These are phyloP conservation scores for Sapria himalayana DNA, from an alignment of 345 rosid genomes.

Conservation along the genomic window DNA sequence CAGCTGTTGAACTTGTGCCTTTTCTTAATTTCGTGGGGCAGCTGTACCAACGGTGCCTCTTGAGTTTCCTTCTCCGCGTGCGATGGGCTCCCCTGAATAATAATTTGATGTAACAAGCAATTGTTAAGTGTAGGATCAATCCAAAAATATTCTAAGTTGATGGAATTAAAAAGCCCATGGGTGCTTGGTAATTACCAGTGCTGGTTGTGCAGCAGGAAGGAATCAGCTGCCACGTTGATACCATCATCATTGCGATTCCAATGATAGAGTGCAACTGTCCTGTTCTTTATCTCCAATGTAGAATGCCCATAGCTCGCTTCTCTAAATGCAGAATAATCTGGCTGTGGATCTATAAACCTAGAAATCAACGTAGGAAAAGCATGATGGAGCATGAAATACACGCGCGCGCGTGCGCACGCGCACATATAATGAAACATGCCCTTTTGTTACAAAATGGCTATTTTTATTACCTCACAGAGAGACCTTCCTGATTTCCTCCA, in stretches of 20 bases:
- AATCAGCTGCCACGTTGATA: constrained; percentile 46
- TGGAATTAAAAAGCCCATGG: too few relatives aligned
- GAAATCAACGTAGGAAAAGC: constrained; percentile 8
- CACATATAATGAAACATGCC: background rate
- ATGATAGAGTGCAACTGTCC: constrained; percentile 73
- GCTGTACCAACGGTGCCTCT: too few relatives aligned
- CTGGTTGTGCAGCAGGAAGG: constrained; percentile 42
- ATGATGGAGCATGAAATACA: too few relatives aligned
- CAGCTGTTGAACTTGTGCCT: too few relatives aligned
- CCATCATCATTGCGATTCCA: constrained; percentile 94
- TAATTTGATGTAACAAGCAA: too few relatives aligned
- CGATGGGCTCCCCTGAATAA: too few relatives aligned
- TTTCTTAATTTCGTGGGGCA: too few relatives aligned
- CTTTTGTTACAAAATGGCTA: background rate
- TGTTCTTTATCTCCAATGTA: constrained; percentile 58
- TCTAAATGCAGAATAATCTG: constrained; percentile 79
- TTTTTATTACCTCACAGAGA: constrained; percentile 42
- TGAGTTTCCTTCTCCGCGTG: too few relatives aligned
- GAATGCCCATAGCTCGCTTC: constrained; percentile 96
- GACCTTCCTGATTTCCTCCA: constrained; percentile 92
- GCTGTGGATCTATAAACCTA: constrained; percentile 77
- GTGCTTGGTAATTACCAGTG: constrained; percentile 32
- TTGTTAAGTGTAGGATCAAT: too few relatives aligned
- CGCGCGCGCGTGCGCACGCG: too few relatives aligned
- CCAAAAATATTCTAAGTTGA: too few relatives aligned